Evolutionary conservation across 2,329 filamentous ascomycete species (phyloP), one percentile per base, ranked within the genome.

Genomic region (Talaromyces pinophilus): DNA sequence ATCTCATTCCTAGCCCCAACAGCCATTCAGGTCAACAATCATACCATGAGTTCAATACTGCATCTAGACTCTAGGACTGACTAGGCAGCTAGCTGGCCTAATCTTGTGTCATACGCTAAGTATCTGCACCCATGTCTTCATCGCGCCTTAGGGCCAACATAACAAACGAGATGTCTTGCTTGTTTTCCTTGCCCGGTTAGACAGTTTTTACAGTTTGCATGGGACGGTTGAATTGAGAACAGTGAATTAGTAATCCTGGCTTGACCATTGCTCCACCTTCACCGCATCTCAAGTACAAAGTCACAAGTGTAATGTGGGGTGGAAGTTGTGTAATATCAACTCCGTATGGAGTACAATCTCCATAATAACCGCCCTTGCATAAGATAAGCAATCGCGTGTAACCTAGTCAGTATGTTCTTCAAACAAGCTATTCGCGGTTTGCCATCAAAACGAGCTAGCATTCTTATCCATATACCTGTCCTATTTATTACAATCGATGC

Each of bases 321-420:
- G 52, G 44, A 48, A 48, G 10, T 46, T 46, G n/a, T 46, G 25
- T 10, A 17, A 28, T 52, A 30, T 28, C 25, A 28, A 28, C n/a
- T 10, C 42, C 15, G 48, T 38, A 38, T 7, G 28, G 13, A 42
- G 7, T 54, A 52, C 48, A 30, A 19, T 17, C 22, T 28, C 11
- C 25, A 52, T n/a, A 35, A 57, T 22, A 22, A 38, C 30, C 52
- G 30, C 52, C 33, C 52, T 38, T 38, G 52, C 52, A 57, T 57
- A 38, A 57, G 52, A 57, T 57, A 57, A 57, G 52, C 30, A 38
- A 55, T 25, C 25, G 13, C 22, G 25, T 52, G 48, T 8, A 30
- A 52, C 25, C 46, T 15, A 25, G 3, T 11, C 10, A 13, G 44
- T 13, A 48, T 10, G 33, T 13, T 42, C 19, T 13, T 11, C 44